Evolutionary conservation across 176 grass and related monocot species (phyloP).

Genomic region (Triticum timopheevii): DNA sequence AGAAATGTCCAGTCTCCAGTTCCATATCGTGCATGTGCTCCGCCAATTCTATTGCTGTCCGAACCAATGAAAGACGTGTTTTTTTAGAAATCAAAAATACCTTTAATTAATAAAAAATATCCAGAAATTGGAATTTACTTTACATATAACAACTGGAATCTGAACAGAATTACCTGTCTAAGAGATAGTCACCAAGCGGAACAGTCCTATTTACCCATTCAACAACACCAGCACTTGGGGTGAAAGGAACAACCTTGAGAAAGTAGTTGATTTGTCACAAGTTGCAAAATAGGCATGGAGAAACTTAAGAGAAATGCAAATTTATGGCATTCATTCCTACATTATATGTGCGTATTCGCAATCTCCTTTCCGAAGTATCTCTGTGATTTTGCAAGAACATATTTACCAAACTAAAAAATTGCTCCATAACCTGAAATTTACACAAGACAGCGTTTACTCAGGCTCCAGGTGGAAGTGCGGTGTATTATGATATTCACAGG

Average conservation of each 20-base stretch:
- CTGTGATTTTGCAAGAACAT: slow-evolving; percentile 90
- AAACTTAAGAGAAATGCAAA: slow-evolving; percentile 13
- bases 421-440: slow-evolving; percentile 91
- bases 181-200: slow-evolving; percentile 85
- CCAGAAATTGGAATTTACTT: slow-evolving; percentile 5
- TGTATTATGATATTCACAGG: slow-evolving; percentile 5
- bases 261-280: slow-evolving; percentile 19
- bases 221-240: slow-evolving; percentile 93
- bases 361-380: slow-evolving; percentile 89
- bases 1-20: slow-evolving; percentile 88
- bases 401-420: slow-evolving; percentile 97
- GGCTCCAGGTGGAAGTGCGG: not conserved
- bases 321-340: slow-evolving; percentile 33
- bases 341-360: slow-evolving; percentile 96
- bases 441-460: not conserved
- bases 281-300: slow-evolving; percentile 2
- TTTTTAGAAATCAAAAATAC: not conserved
- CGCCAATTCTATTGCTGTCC: slow-evolving; percentile 72
- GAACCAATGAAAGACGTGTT: slow-evolving; percentile 5
- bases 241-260: slow-evolving; percentile 89
- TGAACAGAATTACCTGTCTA: slow-evolving; percentile 65
- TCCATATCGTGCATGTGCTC: slow-evolving; percentile 88
- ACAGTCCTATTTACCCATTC: slow-evolving; percentile 96
- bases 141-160: slow-evolving; percentile 26
- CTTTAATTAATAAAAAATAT: slow-evolving; percentile 21